Evolutionary conservation across 345 rosid species (phyloP), one percentile per base, ranked within the genome.

Genomic region (Brassica cretica): DNA sequence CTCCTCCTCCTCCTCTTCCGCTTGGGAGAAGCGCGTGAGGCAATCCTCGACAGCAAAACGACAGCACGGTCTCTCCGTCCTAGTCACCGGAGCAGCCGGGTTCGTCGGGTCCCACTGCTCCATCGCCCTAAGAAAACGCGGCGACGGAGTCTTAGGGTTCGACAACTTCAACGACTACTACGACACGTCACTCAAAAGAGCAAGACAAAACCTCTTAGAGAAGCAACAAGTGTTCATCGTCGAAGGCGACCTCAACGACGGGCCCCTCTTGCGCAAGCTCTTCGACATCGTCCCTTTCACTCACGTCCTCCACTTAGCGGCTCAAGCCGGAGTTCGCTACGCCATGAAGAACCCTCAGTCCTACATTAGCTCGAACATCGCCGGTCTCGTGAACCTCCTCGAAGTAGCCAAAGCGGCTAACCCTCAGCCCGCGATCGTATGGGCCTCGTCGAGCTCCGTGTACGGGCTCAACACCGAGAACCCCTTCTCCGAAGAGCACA

Each of bases 261-360:
- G 79, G 0, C 84, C 85, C 1, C 78, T 92, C 82, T 76, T 92
- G 5, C 81, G 81, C 3, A 92, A 90, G 82, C 89, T 92, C 7
- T 88, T 88, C 85, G 95, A 92, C 53, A 89, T 92, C 8, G 91
- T 89, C 4, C 91, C 95, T 0, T 89, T 92, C 90, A 86, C 93
- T 8, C 97, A 92, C 84, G 80, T 92, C 6, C 97, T 92, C 60
- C 97, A 92, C 84, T 82, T 92, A 29, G 97, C 97, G 0, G 97
- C 97, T 2, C 97, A 92, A 79, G 97, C 97, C 32, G 97, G 97
- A 0, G 97, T 92, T 18, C 91, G 97, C 3, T 92, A 92, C 88
- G 97, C 97, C 6, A 92, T 92, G 93, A 82, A 90, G 81, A 92
- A 92, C 77, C 97, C 97, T 0, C 95, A 89, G 55, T 92, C 97